Base-by-base conservation (phyloP, 2,329 filamentous ascomycete species). In the Exutisphaerella laricina region DNA sequence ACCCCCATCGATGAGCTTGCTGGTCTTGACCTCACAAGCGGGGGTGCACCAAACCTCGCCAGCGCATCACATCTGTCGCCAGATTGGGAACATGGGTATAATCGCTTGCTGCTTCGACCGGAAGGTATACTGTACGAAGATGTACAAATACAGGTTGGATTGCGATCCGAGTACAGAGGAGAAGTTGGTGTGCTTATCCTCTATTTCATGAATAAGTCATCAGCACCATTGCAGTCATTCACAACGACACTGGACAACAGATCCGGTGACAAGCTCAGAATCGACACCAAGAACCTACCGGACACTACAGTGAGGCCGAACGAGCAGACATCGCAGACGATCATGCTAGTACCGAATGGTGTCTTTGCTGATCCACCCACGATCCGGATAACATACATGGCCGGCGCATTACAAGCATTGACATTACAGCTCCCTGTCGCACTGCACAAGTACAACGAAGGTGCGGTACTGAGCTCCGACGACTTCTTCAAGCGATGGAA, bases 401-500 rank as follows among this genome's bases (percentile, higher is more conserved):
- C 92, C 1, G 94, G 92, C 49, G 87, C 92, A 2, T 71, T 98
- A 43, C 92, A 98, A 66, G 90, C 88, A 1, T 72, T 97, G 28
- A 98, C 92, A 0, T 71, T 98, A 29, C 90, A 94, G 64, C 74
- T 98, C 4, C 92, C 92, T 0, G 78, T 98, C 3, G 73, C 86
- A 0, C 78, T 90, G 41, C 90, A 97, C 67, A 95, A 96, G 64
- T 98, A 95, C 61, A 96, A 97, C 88, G 89, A 96, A 50, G 80
- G 86, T 0, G 89, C 92, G 0, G 84, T 92, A 43, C 72, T 98
- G 28, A 79, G 79, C 5, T 80, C 84, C 0, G 92, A 98, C 39
- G 92, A 98, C 62, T 98, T 97, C 68, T 98, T 98, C 78, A 96
- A 94, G 73, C 77, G 94, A 39, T 98, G 92, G 92, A 94, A 95